A percentile compares a stretch with the other conserved stretches of the same genome.
Evolutionary conservation across 306 rosid species (phyloP).

Genomic region (apple (Malus domestica)): ASM211411v1 NC_041791.1:10709501-10710000

Average conservation of each 20-base stretch:
- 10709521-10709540: not conserved
- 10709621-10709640: not conserved
- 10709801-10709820: too few species aligned
- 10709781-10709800: too few species aligned
- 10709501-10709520: not conserved
- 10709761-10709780: not conserved
- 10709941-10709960: too few species aligned
- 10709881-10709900: too few species aligned
- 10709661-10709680: not conserved
- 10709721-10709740: not conserved
- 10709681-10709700: not conserved
- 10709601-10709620: not conserved
- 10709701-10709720: not conserved
- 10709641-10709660: not conserved
- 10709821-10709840: too few species aligned
- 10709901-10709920: too few species aligned
- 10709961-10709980: too few species aligned
- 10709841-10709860: too few species aligned
- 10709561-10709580: constrained; percentile 16
- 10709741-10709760: not conserved
- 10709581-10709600: constrained; percentile 15
- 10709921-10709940: too few species aligned
- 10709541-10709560: not conserved
- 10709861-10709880: too few species aligned
- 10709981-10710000: too few species aligned